phyloP scores from a whole-genome alignment of 805 yeast species.

The Saccharomycopsis synnaedendra region DNA sequence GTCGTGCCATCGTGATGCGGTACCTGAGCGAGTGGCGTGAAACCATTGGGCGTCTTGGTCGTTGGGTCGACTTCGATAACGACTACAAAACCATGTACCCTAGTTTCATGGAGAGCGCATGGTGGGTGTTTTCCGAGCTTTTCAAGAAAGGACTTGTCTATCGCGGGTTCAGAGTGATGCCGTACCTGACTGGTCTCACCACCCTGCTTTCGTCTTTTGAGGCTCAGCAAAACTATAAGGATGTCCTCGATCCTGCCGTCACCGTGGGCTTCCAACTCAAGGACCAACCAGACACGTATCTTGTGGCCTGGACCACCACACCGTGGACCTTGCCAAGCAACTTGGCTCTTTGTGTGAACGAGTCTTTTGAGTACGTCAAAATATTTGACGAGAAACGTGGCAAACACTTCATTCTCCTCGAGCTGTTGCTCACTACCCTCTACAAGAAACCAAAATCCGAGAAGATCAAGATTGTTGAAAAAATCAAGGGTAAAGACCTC shows the following conservation, averaged over 20 bases:
- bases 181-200: slow-evolving; percentile 94
- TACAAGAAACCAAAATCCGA: slow-evolving; percentile 94
- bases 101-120: slow-evolving; percentile 91
- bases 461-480: slow-evolving; percentile 73
- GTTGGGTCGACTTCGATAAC: slow-evolving; percentile 99
- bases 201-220: slow-evolving; percentile 96
- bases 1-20: slow-evolving; percentile 95
- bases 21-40: slow-evolving; percentile 92
- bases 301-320: slow-evolving; percentile 98
- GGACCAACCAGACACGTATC: slow-evolving; percentile 68
- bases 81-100: slow-evolving; percentile 97
- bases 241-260: slow-evolving; percentile 93
- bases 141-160: slow-evolving; percentile 81
- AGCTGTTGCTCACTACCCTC: slow-evolving; percentile 66
- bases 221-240: slow-evolving; percentile 97
- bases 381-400: slow-evolving; percentile 82
- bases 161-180: slow-evolving; percentile 96
- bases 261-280: slow-evolving; percentile 78
- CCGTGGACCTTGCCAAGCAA: slow-evolving; percentile 99
- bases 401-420: slow-evolving; percentile 73
- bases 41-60: slow-evolving; percentile 88
- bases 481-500: slow-evolving; percentile 67
- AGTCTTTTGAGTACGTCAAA: slow-evolving; percentile 83
- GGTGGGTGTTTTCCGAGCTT: slow-evolving; percentile 97
- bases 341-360: slow-evolving; percentile 84